These are phyloP conservation scores for Hammondia hammondi DNA, from an alignment of 169 alveolate species.

Conservation along the genomic window DNA sequence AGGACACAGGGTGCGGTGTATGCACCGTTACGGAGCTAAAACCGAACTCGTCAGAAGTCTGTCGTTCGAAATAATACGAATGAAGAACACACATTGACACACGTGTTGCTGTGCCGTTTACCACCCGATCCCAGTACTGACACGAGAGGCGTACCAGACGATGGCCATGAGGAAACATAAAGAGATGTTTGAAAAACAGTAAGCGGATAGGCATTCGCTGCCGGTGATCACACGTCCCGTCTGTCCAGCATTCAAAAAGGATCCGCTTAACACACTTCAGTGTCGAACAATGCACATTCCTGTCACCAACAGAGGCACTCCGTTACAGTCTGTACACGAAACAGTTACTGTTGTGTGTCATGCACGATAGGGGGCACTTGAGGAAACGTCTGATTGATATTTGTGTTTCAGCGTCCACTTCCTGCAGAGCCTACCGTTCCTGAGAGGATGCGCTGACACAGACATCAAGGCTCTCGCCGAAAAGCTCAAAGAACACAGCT, in stretches of 20 bases:
- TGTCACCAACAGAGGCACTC: too few species aligned
- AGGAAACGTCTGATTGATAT: not conserved
- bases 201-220: not conserved
- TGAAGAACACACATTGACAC: too few species aligned
- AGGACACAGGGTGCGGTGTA: too few species aligned
- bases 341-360: too few species aligned
- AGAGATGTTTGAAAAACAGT: constrained; percentile 25
- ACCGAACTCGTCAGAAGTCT: too few species aligned
- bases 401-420: constrained; percentile 10
- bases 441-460: constrained; percentile 36
- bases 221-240: too few species aligned
- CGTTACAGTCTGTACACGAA: too few species aligned
- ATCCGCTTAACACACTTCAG: not conserved
- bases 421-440: constrained; percentile 48
- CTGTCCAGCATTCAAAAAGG: not conserved
- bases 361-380: too few species aligned
- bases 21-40: too few species aligned
- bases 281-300: not conserved
- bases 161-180: constrained; percentile 44
- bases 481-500: constrained; percentile 28
- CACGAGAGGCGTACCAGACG: constrained; percentile 37
- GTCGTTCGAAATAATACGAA: too few species aligned
- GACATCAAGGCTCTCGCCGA: constrained; percentile 54
- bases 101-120: too few species aligned
- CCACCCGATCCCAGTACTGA: not conserved